Conservation (phyloP, 2,329 filamentous ascomycete species). For the Delphinella strobiligena region DNA sequence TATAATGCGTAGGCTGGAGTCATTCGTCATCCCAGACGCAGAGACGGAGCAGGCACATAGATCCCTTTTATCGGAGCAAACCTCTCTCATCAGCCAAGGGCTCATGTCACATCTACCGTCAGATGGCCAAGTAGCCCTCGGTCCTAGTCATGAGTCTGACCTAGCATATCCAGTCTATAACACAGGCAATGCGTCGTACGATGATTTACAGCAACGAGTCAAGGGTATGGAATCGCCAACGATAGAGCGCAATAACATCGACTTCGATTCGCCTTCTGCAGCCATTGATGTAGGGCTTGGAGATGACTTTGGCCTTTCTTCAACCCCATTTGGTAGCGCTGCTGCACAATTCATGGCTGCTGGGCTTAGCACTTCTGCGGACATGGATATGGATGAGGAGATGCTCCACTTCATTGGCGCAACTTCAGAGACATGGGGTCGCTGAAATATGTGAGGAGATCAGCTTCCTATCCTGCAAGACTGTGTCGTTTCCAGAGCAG, state of each 20-base stretch:
- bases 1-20: background rate
- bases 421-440: background rate
- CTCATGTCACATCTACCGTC: background rate
- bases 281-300: background rate
- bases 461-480: too few species aligned
- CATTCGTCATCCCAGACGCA: background rate
- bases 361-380: background rate
- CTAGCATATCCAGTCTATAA: background rate
- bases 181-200: background rate
- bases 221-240: background rate
- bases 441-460: background rate
- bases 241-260: background rate
- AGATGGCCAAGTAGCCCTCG: background rate
- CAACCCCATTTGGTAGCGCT: background rate
- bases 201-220: background rate
- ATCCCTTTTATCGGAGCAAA: background rate
- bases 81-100: background rate
- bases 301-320: background rate
- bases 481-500: background rate
- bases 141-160: background rate
- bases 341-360: constrained; percentile 1
- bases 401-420: background rate
- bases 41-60: background rate
- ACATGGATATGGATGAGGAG: constrained; percentile 1
- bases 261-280: background rate